These are phyloP conservation scores for Vanderwaltozyma verrucispora DNA, from an alignment of 805 yeast genomes.

Conservation along the genomic window DNA sequence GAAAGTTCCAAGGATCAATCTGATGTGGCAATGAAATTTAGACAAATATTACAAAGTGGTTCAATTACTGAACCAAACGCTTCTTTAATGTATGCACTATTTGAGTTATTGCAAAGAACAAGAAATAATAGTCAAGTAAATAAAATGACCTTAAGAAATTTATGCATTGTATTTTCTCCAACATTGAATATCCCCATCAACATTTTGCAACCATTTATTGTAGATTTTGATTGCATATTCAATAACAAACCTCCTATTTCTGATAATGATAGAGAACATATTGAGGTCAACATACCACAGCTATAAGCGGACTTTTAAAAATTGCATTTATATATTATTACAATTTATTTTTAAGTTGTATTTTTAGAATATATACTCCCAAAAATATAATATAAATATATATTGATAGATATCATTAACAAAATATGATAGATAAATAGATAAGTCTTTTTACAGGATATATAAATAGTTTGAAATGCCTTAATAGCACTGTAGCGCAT, in stretches of 20 bases:
- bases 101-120: constrained; percentile 57
- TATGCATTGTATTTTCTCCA: constrained; percentile 74
- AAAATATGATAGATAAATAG: too few species aligned
- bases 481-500: too few species aligned
- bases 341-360: too few species aligned
- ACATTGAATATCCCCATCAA: constrained; percentile 61
- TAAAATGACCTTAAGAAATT: constrained; percentile 76
- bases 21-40: constrained; percentile 23
- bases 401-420: too few species aligned
- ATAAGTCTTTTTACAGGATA: background rate
- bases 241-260: constrained; percentile 37
- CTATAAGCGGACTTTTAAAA: background rate
- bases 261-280: constrained; percentile 34
- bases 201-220: constrained; percentile 47
- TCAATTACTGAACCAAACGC: constrained; percentile 43
- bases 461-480: too few species aligned
- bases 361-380: too few species aligned
- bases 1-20: constrained; percentile 25
- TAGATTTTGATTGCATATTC: constrained; percentile 53
- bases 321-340: too few species aligned
- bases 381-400: too few species aligned
- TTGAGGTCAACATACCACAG: constrained; percentile 46
- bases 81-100: constrained; percentile 53
- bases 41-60: constrained; percentile 24
- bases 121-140: constrained; percentile 50